Evolutionary conservation across 306 rosid genomes (phyloP).

Genomic region (Prosopis cineraria): DNA sequence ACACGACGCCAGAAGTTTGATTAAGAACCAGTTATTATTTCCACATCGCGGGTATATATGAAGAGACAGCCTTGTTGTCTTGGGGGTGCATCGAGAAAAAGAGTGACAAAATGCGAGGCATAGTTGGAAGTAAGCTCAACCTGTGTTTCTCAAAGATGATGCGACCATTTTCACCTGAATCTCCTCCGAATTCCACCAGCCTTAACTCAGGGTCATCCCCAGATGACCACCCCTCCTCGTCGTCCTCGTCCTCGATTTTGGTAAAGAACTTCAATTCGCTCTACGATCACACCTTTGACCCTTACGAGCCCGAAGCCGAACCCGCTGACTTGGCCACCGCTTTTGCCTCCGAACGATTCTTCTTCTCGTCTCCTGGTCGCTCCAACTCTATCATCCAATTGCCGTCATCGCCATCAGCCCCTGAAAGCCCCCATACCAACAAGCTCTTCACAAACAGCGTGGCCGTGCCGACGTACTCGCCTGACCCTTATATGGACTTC

Average conservation of each 20-base stretch:
- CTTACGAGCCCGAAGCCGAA: slow-evolving; percentile 13
- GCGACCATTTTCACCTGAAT: slow-evolving; percentile 33
- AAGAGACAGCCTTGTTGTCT: neutral
- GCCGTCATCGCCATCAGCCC: neutral
- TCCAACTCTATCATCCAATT: slow-evolving; percentile 82
- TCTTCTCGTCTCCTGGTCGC: slow-evolving; percentile 85
- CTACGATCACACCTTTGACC: slow-evolving; percentile 49
- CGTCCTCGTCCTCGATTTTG: slow-evolving; percentile 16
- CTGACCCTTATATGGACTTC: slow-evolving; percentile 86
- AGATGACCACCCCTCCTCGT: neutral
- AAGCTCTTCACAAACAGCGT: slow-evolving; percentile 55
- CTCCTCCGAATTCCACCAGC: slow-evolving; percentile 29
- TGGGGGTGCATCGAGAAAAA: neutral
- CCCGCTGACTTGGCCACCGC: slow-evolving; percentile 63
- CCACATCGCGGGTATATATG: neutral
- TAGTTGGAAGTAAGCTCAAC: slow-evolving; percentile 50
- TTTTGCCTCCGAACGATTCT: slow-evolving; percentile 86
- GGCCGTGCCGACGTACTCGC: slow-evolving; percentile 76
- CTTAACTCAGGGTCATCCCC: slow-evolving; percentile 7
- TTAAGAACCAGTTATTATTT: neutral
- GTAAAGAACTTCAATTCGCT: slow-evolving; percentile 86
- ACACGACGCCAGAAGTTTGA: neutral
- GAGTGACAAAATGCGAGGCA: slow-evolving; percentile 50
- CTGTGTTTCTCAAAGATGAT: slow-evolving; percentile 70
- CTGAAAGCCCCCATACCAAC: neutral